A percentile compares a stretch with the other conserved stretches of the same genome.
Evolutionary conservation across 768 basidiomycete species (phyloP).

Genomic region (Hygrocybe punicea): DNA sequence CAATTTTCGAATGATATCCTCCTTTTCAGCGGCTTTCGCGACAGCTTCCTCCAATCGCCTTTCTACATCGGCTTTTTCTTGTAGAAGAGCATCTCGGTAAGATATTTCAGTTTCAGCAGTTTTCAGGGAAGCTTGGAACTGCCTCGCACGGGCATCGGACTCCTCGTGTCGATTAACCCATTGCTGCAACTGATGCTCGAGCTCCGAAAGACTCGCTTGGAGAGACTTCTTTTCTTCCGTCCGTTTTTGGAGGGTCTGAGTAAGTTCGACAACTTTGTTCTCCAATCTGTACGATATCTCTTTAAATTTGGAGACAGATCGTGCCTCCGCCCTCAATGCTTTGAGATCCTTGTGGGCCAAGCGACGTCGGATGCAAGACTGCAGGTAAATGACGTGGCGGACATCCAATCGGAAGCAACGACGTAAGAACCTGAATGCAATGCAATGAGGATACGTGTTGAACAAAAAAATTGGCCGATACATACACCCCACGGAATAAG

Average conservation of each 20-base stretch:
- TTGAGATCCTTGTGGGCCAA: conserved; percentile 84
- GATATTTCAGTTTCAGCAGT: conserved; percentile 67
- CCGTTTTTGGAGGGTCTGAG: conserved; percentile 86
- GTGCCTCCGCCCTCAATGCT: conserved; percentile 81
- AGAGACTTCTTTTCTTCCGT: conserved; percentile 89
- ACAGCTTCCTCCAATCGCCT: conserved; percentile 74
- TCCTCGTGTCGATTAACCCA: conserved; percentile 91
- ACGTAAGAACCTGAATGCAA: conserved; percentile 48
- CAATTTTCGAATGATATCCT: conserved; percentile 75
- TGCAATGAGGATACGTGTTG: not conserved
- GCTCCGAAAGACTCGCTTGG: conserved; percentile 64
- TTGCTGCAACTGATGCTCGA: conserved; percentile 82
- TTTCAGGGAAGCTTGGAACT: conserved; percentile 66
- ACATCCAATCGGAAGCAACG: conserved; percentile 58
- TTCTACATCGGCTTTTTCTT: conserved; percentile 76
- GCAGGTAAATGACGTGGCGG: conserved; percentile 73
- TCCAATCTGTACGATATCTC: conserved; percentile 96
- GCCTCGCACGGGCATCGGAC: conserved; percentile 67
- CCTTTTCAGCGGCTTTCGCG: conserved; percentile 74
- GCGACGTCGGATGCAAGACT: conserved; percentile 88
- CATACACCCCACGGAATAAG: conserved; percentile 85
- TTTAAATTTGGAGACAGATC: conserved; percentile 97
- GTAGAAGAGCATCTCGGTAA: conserved; percentile 70
- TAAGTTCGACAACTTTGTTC: conserved; percentile 99
- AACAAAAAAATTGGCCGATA: not conserved